Evolutionary conservation across 2,329 filamentous ascomycete species (phyloP).

Genomic region (Berkeleyomyces rouxiae): DNA sequence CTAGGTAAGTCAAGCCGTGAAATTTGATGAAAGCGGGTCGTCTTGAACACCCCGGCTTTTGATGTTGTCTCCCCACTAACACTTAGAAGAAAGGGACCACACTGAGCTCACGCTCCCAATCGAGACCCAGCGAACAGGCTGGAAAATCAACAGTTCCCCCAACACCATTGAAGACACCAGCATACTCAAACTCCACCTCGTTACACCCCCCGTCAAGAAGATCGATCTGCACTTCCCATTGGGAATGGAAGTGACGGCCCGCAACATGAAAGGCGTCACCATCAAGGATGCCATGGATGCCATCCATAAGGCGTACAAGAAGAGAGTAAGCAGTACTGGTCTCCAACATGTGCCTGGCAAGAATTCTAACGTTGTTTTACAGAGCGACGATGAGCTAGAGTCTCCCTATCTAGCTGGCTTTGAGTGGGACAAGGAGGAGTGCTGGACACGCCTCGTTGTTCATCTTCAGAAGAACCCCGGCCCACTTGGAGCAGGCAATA

Average conservation of each 20-base stretch:
- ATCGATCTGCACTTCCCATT: constrained; percentile 86
- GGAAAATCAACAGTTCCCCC: constrained; percentile 87
- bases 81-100: constrained; percentile 48
- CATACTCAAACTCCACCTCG: constrained; percentile 64
- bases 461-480: constrained; percentile 57
- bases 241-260: constrained; percentile 71
- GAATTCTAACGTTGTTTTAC: constrained; percentile 1
- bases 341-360: not conserved
- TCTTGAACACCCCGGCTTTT: not conserved
- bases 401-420: constrained; percentile 80
- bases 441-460: constrained; percentile 73
- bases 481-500: constrained; percentile 26
- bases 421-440: constrained; percentile 90
- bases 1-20: constrained; percentile 43
- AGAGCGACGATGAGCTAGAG: constrained; percentile 87
- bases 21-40: constrained; percentile 4
- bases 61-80: constrained; percentile 13
- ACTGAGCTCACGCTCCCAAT: constrained; percentile 56
- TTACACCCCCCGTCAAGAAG: constrained; percentile 74
- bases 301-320: constrained; percentile 93
- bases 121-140: constrained; percentile 77
- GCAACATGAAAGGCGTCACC: constrained; percentile 86
- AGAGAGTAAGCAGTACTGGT: constrained; percentile 49
- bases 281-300: constrained; percentile 94
- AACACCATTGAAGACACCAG: constrained; percentile 65